These are phyloP conservation scores for Lactuca sativa DNA, from an alignment of 129 eudicot species.

Conservation along the genomic window DNA sequence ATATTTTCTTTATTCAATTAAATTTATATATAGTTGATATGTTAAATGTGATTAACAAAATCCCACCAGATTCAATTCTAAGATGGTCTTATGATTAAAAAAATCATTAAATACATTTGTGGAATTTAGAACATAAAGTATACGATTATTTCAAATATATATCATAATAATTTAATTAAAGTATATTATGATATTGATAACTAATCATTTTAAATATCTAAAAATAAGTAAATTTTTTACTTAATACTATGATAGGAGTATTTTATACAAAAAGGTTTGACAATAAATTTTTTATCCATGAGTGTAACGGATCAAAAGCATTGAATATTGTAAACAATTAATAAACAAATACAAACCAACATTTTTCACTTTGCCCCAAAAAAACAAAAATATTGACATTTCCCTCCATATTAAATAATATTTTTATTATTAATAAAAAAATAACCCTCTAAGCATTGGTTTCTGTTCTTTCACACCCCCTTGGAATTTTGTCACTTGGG, in stretches of 20 bases:
- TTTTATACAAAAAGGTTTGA: conserved; percentile 18
- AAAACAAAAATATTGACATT: conserved; percentile 35
- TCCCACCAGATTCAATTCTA: no score
- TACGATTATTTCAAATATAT: no score
- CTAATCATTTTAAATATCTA: not conserved
- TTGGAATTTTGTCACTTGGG: conserved; percentile 57
- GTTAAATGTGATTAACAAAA: no score
- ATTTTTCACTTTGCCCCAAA: conserved; percentile 32
- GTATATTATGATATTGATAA: not conserved
- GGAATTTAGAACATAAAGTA: no score
- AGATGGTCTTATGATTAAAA: no score
- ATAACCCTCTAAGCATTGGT: conserved; percentile 31
- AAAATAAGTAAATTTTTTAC: no score
- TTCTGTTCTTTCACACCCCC: conserved; percentile 45
- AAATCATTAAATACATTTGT: no score
- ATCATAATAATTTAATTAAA: no score
- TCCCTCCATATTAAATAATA: conserved; percentile 12
- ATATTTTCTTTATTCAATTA: no score
- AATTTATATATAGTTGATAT: no score
- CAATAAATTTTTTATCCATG: not conserved
- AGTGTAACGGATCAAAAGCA: conserved; percentile 18
- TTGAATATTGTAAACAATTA: conserved; percentile 12
- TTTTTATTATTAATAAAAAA: conserved; percentile 5
- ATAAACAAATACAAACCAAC: conserved; percentile 26
- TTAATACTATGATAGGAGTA: no score